Evolutionary conservation across 1,139 yeast genomes (phyloP).

Genomic region (Taiozyma sp.): DNA sequence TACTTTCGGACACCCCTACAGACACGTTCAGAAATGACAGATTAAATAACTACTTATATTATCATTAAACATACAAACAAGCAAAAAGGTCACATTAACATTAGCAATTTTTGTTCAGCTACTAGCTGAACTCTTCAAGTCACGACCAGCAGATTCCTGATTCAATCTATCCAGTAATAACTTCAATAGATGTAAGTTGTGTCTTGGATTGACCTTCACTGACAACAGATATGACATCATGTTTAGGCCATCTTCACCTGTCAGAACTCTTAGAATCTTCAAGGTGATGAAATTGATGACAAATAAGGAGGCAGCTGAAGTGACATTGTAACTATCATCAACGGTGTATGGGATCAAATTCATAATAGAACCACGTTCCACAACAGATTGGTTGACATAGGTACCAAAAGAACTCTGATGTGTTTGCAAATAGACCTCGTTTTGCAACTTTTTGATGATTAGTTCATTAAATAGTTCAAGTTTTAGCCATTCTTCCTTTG

Average conservation of each 20-base stretch:
- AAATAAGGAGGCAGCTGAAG: constrained; percentile 15
- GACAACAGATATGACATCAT: constrained; percentile 16
- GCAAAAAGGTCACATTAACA: neutral
- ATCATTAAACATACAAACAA: neutral
- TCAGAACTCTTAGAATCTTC: constrained; percentile 15
- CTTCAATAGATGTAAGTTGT: constrained; percentile 18
- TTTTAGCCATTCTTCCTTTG: constrained; percentile 19
- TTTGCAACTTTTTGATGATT: constrained; percentile 17
- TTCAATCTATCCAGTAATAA: constrained; percentile 15
- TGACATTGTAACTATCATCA: constrained; percentile 13
- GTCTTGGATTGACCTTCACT: constrained; percentile 19
- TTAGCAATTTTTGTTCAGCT: neutral
- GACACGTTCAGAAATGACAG: neutral
- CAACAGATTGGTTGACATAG: constrained; percentile 13
- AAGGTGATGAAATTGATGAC: constrained; percentile 17
- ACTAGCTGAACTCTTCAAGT: neutral
- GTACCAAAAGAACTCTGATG: constrained; percentile 20
- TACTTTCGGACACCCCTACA: too few relatives aligned
- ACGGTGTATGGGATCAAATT: constrained; percentile 17
- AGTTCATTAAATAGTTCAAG: constrained; percentile 19
- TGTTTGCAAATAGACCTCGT: constrained; percentile 16
- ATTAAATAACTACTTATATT: neutral
- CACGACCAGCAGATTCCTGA: neutral
- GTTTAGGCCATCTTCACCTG: constrained; percentile 17
- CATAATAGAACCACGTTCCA: constrained; percentile 18